Percentiles rank a stretch among this genome's conserved stretches.
Evolutionary conservation across 2,329 filamentous ascomycete genomes (phyloP).

Genomic region (Colletotrichum spaethianum): DNA sequence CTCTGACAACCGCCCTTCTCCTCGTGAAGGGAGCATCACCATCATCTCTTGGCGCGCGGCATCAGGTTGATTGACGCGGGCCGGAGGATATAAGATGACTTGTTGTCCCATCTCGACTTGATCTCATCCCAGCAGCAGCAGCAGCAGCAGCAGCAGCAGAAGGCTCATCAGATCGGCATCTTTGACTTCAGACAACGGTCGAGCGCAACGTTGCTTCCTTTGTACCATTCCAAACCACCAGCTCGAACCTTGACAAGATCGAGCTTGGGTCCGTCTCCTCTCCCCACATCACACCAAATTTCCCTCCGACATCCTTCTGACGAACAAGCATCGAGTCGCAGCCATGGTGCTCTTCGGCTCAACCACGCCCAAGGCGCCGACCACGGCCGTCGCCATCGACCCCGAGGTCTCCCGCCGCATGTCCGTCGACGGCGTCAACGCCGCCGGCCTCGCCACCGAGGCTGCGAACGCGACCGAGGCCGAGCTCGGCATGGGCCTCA

Average conservation of each 20-base stretch:
- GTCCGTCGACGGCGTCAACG: slow-evolving; percentile 15
- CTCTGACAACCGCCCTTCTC: slow-evolving; percentile 6
- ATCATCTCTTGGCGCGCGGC: slow-evolving; percentile 20
- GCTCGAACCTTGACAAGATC: not conserved
- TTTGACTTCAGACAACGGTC: not conserved
- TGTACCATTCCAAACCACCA: not conserved
- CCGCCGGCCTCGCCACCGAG: slow-evolving; percentile 41
- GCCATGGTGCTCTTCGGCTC: slow-evolving; percentile 19
- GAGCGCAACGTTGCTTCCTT: not conserved
- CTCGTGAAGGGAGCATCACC: slow-evolving; percentile 15
- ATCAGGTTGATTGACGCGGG: not conserved
- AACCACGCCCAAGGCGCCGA: slow-evolving; percentile 14
- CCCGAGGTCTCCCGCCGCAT: slow-evolving; percentile 17
- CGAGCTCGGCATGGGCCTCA: slow-evolving; percentile 55
- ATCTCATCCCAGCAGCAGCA: not conserved
- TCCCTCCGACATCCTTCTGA: not conserved
- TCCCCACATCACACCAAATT: not conserved
- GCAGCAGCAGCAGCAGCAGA: not conserved
- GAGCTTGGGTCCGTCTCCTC: not conserved
- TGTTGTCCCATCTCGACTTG: slow-evolving; percentile 9
- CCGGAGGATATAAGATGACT: slow-evolving; percentile 30
- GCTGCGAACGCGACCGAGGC: slow-evolving; percentile 56
- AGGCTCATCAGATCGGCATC: not conserved
- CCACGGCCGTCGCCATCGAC: slow-evolving; percentile 15
- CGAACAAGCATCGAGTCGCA: not conserved